Evolutionary conservation across 2,329 filamentous ascomycete genomes (phyloP), one percentile per base, ranked within the genome.

Genomic region (Arthrobotrys sinensis): DNA sequence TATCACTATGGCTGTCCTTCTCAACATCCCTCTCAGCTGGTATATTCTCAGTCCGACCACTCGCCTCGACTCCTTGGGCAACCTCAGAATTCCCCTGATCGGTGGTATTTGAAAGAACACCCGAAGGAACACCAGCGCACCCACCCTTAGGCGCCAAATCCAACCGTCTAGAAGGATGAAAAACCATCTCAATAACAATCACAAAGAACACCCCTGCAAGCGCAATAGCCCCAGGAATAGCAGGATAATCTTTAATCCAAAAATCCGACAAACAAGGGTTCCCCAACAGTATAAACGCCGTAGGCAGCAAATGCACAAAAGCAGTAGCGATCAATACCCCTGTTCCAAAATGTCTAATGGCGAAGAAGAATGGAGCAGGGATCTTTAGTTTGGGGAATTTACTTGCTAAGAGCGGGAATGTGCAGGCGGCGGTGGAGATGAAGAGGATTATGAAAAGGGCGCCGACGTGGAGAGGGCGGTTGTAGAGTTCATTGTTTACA

Each of bases 291-390:
- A 87, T 84, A 81, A 92, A 92, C 0, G 91, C 90, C 28, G 89
- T 92, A 67, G 89, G 90, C 3, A 91, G 87, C 11, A 92, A 86
- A 85, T 94, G 92, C 28, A 94, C 92, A 82, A 95, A 95, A 66
- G 92, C 92, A 0, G 92, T 95, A 14, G 93, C 92, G 79, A 95
- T 91, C n/a, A 95, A 86, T 14, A 95, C 93, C 72, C 92, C 92
- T 0, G 92, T 95, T 82, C 92, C 91, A 80, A 93, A 91, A 84
- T 93, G 91, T 80, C 91, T 89, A 81, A 89, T 90, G 77, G 90
- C 85, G 83, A 92, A 91, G 79, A 91, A 87, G 81, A 91, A 87
- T 19, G 84, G 86, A 80, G 87, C 87, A 62, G 90, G 90, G 66
- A 88, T 87, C 62, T 86, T 87, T 65, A 89, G 86, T 53, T 87